A percentile compares a stretch with the other conserved stretches of the same genome.
These are phyloP conservation scores for Helicostylum pulchrum DNA, from an alignment of 192 early-diverging fungal genomes.

Conservation along the genomic window DNA sequence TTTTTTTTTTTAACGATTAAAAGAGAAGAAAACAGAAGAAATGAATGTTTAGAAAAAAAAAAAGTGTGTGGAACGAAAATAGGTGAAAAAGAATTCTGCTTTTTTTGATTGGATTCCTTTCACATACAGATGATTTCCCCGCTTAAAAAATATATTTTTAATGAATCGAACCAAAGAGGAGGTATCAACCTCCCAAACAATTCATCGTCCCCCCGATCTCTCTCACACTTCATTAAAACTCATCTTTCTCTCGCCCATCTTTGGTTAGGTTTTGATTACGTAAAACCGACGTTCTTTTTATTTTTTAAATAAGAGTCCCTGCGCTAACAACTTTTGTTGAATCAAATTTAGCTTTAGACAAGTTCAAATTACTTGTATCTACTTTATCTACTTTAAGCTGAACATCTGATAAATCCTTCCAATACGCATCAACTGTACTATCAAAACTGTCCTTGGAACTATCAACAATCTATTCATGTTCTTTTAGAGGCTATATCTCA, in stretches of 20 bases:
- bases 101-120: too few relatives aligned
- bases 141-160: too few relatives aligned
- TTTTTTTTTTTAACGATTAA: too few relatives aligned
- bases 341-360: slow-evolving; percentile 11
- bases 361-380: not conserved
- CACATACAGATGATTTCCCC: too few relatives aligned
- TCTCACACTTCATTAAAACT: too few relatives aligned
- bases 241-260: too few relatives aligned
- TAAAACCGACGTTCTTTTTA: not conserved
- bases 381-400: not conserved
- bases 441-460: slow-evolving; percentile 9
- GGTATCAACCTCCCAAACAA: too few relatives aligned
- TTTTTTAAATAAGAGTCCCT: not conserved
- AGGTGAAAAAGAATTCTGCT: not conserved
- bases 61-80: slow-evolving; percentile 1
- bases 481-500: too few relatives aligned
- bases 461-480: slow-evolving; percentile 12
- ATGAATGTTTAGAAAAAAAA: not conserved
- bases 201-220: too few relatives aligned
- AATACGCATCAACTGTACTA: not conserved
- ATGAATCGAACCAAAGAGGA: too few relatives aligned
- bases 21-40: slow-evolving; percentile 5
- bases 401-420: slow-evolving; percentile 3
- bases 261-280: too few relatives aligned
- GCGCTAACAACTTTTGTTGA: not conserved